Conservation (phyloP, 108 stramenopile species). For the Fistulifera pelliculosa region DNA sequence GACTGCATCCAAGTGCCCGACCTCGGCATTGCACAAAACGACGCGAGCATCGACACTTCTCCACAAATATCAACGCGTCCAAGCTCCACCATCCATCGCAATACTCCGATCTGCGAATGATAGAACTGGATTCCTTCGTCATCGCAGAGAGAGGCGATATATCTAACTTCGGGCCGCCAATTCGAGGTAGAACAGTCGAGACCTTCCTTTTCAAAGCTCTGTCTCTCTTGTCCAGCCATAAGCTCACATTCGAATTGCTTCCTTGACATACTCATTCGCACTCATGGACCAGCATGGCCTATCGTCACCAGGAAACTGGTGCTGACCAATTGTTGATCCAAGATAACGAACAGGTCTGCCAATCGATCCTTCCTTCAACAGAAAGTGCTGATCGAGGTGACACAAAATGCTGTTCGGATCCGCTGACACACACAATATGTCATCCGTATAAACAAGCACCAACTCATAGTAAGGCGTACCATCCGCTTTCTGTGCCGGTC, state of each 20-base stretch:
- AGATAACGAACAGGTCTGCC: conserved; percentile 17
- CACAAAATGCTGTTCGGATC: conserved; percentile 8
- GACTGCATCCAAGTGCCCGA: conserved; percentile 32
- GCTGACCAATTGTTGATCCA: conserved; percentile 13
- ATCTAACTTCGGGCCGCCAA: conserved; percentile 18
- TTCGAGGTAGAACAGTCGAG: conserved; percentile 14
- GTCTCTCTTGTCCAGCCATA: conserved; percentile 12
- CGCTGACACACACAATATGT: conserved; percentile 11
- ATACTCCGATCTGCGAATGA: conserved; percentile 28
- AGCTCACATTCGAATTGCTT: conserved; percentile 22
- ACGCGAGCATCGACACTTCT: conserved; percentile 35
- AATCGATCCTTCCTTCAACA: conserved; percentile 13
- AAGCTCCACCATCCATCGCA: conserved; percentile 43
- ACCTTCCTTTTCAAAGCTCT: conserved; percentile 12
- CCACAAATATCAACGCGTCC: conserved; percentile 31
- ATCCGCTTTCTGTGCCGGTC: conserved; percentile 13
- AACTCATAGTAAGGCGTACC: conserved; percentile 23
- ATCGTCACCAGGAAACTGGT: conserved; percentile 7
- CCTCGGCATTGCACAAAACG: conserved; percentile 25
- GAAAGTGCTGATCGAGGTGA: conserved; percentile 10
- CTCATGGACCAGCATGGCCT: conserved; percentile 14
- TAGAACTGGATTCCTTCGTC: conserved; percentile 14
- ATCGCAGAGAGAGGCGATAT: conserved; percentile 2
- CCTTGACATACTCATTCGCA: conserved; percentile 17
- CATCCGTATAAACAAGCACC: conserved; percentile 27